Conservation (phyloP, 129 eudicot genomes). For the Ambrosia artemisiifolia region DNA sequence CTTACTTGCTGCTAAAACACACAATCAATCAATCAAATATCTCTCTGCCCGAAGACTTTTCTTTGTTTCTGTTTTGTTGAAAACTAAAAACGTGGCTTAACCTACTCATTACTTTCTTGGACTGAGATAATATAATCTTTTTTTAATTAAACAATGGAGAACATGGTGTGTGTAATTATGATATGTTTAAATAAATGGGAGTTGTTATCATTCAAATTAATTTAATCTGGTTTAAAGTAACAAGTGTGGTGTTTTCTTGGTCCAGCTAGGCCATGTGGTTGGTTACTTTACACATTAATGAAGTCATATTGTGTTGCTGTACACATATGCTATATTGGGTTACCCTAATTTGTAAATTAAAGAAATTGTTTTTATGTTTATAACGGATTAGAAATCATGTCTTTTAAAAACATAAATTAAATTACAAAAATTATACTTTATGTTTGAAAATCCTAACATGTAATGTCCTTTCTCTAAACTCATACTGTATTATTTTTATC, state of each 20-base stretch:
- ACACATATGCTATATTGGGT: background rate
- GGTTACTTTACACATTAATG: background rate
- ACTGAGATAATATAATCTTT: background rate
- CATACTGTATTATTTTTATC: no score
- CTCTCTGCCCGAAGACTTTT: constrained; percentile 23
- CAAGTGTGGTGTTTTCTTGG: background rate
- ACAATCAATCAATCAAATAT: constrained; percentile 26
- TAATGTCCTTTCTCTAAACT: no score
- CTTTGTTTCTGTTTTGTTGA: constrained; percentile 10
- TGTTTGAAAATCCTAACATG: no score
- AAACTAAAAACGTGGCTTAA: constrained; percentile 35
- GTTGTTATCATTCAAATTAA: background rate
- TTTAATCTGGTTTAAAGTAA: background rate
- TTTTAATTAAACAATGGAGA: background rate
- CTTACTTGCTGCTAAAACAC: constrained; percentile 31
- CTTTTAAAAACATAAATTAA: no score
- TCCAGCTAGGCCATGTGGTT: background rate
- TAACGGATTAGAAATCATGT: no score
- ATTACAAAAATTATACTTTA: no score
- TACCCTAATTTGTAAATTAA: no score
- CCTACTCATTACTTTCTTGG: constrained; percentile 45
- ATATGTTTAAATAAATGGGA: background rate
- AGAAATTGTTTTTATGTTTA: no score
- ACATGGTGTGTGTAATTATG: background rate
- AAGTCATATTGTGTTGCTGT: background rate